Evolutionary conservation across 2,329 filamentous ascomycete genomes (phyloP), one percentile per base, ranked within the genome.

Genomic region (Massarina eburnea): DNA sequence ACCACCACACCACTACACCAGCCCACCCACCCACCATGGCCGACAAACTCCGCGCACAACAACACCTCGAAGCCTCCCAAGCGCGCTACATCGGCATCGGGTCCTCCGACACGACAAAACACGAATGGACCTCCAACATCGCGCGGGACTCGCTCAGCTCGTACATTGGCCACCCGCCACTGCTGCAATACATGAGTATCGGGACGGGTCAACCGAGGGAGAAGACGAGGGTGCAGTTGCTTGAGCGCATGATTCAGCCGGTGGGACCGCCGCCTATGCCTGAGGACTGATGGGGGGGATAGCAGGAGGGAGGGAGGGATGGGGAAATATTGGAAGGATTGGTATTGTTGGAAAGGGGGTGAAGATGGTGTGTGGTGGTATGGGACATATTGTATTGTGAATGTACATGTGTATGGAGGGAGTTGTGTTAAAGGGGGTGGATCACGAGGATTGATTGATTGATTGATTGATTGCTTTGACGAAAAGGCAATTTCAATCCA

Each of bases 51-150:
- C 91, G 94, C 68, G 94, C 90, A 8, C 89, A 96, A 62, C 94
- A 99, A 74, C 94, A 99, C 72, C 91, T 99, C 67, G 94, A 99
- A 74, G 86, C 91, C 55, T 88, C 97, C 15, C 94, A 99, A 74
- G 86, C 91, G 64, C 95, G 95, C 65, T 96, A 94, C 77, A 81
- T 99, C 63, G 94, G 94, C 59, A 97, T 94, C 3, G 94, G 94
- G 19, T 91, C 96, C 72, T 89, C 92, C 34, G 94, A 99, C 75
- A 97, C 92, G 12, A 95, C 91, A 20, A 95, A 90, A 71, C 94
- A 94, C 84, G 94, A 99, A 75, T 99, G 91, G 91, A 87, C 87
- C 40, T 91, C 88, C 49, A 99, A 97, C 76, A 92, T 97, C 67
- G 83, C 91, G 67, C 91, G 94, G 69, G 94, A 99, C 76, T 95